Evolutionary conservation across 208 protist species (phyloP), one percentile per base, ranked within the genome.

Genomic region (Leishmania tarentolae): DNA sequence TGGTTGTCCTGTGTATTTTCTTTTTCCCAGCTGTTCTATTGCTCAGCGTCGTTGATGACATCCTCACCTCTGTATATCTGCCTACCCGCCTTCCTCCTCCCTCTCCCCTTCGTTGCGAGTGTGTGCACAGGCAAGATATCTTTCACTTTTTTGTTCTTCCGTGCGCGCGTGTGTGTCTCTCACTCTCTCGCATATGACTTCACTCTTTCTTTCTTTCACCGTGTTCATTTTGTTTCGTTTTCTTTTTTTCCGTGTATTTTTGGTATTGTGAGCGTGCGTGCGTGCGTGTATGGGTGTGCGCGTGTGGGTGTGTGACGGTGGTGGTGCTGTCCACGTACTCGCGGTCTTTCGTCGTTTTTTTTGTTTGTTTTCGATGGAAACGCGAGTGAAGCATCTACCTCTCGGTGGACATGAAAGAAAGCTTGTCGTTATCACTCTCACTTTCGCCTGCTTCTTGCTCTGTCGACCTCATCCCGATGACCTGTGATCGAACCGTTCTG

Each of bases 141-240:
- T 24, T 42, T 46, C 17, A 79, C 31, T 31, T n/a, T 57, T 44
- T 61, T 59, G n/a, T 47, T 53, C 7, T 28, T 75, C 28, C 40
- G 13, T 31, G n/a, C 7, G 31, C n/a, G 31, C 75, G 53, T n/a
- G n/a, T n/a, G n/a, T n/a, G n/a, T n/a, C n/a, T n/a, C n/a, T n/a
- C n/a, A n/a, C n/a, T 68, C 56, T 42, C 5, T 75, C 72, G 61
- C 31, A 66, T 66, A 66, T 1, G 13, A 37, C 17, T 57, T 56
- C 50, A 5, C 28, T 56, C 63, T 66, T 82, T 28, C 9, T 66
- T n/a, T 78, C 52, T 73, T 69, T 79, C 59, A 82, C 46, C 71
- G 28, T 69, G 46, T 44, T 75, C 17, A 11, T 77, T 53, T 53
- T 53, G 59, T 61, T 13, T n/a, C 56, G 31, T 44, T 28, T 71